Base-by-base conservation (phyloP, 345 rosid genomes). In the Gossypioides kirkii region DNA sequence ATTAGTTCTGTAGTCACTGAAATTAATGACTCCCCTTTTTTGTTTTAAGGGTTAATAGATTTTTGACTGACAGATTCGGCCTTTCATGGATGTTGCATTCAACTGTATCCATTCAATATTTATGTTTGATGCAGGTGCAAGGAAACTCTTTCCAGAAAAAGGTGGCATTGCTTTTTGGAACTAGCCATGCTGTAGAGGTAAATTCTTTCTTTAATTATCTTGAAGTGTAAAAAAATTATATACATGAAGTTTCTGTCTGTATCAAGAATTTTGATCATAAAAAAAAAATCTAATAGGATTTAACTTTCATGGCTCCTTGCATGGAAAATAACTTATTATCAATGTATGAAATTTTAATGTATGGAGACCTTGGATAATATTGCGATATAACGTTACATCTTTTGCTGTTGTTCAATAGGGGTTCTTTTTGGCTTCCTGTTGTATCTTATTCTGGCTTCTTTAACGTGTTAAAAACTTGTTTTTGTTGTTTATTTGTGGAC, bases 141-240 rank as follows among this genome's bases (percentile, higher is more conserved):
- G 99, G 99, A 71, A 96, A 96, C 82, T 96, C 99, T 43, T 96
- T 91, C 83, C 99, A 90, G 82, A 96, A 96, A 85, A 96, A 91
- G 83, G 90, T 83, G 62, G 92, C 98, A 22, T 72, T 89, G 71
- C 89, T 96, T 75, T 87, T 96, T 80, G 99, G 99, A 55, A 73
- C 87, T 68, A 89, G 85, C 75, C 93, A 89, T 72, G 86, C 69
- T 53, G 86, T 77, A 16, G 97, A 95, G 95, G 99, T 90, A 85
- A 87, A 74, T 80, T 36, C 53, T 71, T 71, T 12, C 63, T 17
- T 74, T 67, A 41, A 55, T 73, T 60, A 54, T 26, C 66, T 61
- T 26, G 42, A 32, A 54, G 10, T 65, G 18, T 55, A 55, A 55
- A 49, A 26, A 55, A 41, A 7, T 23, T 25, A 13, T 10, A 20